Base-by-base conservation (phyloP, 371 early-diverging fungal species). In the Mucor irregularis region DNA sequence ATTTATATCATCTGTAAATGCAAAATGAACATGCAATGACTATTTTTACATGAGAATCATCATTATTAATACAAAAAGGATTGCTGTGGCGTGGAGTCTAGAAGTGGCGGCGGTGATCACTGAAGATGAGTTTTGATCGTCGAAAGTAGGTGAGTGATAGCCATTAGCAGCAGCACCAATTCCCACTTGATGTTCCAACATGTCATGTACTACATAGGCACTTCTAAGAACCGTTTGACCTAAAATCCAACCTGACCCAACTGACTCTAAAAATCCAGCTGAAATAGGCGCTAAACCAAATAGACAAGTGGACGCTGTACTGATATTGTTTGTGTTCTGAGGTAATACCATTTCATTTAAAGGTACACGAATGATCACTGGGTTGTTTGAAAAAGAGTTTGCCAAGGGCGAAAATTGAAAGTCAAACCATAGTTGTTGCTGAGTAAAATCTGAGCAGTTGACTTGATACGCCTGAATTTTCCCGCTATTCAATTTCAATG, bases 121-220 rank as follows among this genome's bases (percentile, higher is more conserved):
- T n/a, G n/a, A n/a, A n/a, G n/a, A n/a, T 19, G 39, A 39, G 17
- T 39, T 22, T 17, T 21, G 37, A n/a, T 37, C 21, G 17, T 19
- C 40, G 29, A 51, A 28, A 1, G 51, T 58, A 16, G 58, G 54
- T 17, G 55, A 49, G 19, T 49, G 16, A 50, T 62, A 56, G 9
- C 53, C 57, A 42, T 62, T 62, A 22, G 52, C 46, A n/a, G 62
- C 62, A 14, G 37, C 37, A 4, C 55, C 60, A 14, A 59, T 50
- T 4, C 51, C 59, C 13, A 64, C 37, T 35, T 58, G 59, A 14
- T 37, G 43, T 9, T 42, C 55, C 8, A 50, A 26, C 60, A 73
- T 61, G 25, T 73, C 69, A 44, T 66, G 67, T 14, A 69, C 67
- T 10, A 73, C 39, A 57, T 69, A 73, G 4, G 69, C 62, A 48